phyloP scores from a whole-genome alignment of 2,329 filamentous ascomycete genomes.

The Xylaria sp. region DNA sequence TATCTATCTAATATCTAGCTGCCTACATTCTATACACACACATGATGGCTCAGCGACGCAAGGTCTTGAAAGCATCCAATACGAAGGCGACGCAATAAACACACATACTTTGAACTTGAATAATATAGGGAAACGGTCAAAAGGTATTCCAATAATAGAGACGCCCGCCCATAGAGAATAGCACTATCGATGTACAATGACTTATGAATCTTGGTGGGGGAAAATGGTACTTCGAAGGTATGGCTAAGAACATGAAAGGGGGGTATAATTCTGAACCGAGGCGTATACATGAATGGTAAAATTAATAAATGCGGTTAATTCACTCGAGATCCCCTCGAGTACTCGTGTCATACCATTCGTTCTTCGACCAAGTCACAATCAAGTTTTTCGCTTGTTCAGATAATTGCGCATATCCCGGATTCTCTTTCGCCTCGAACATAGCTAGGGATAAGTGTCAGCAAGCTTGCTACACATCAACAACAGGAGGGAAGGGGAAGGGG shows the following conservation, averaged over 20 bases:
- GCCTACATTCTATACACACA: constrained; percentile 88
- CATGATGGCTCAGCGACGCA: constrained; percentile 90
- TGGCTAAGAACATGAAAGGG: constrained; percentile 22
- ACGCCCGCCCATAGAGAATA: not conserved
- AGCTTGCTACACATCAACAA: not conserved
- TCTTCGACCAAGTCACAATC: constrained; percentile 68
- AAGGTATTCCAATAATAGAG: constrained; percentile 12
- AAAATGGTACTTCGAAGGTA: constrained; percentile 17
- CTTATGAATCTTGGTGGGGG: constrained; percentile 7
- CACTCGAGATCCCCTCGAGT: constrained; percentile 40
- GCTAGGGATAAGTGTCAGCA: constrained; percentile 44
- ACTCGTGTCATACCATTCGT: constrained; percentile 70
- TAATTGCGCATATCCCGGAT: constrained; percentile 74
- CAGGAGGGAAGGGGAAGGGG: not conserved
- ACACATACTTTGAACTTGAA: not conserved
- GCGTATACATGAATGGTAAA: constrained; percentile 22
- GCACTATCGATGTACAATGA: not conserved
- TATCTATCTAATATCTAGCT: constrained; percentile 48
- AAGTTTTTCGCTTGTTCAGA: constrained; percentile 68
- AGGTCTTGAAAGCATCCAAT: constrained; percentile 71
- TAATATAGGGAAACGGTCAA: not conserved
- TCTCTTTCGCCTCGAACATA: constrained; percentile 76
- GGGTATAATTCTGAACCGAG: constrained; percentile 15
- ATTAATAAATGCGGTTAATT: constrained; percentile 12
- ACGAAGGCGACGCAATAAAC: constrained; percentile 49